phyloP scores from a whole-genome alignment of 108 stramenopile genomes.

The Conticribra guillardii region DNA sequence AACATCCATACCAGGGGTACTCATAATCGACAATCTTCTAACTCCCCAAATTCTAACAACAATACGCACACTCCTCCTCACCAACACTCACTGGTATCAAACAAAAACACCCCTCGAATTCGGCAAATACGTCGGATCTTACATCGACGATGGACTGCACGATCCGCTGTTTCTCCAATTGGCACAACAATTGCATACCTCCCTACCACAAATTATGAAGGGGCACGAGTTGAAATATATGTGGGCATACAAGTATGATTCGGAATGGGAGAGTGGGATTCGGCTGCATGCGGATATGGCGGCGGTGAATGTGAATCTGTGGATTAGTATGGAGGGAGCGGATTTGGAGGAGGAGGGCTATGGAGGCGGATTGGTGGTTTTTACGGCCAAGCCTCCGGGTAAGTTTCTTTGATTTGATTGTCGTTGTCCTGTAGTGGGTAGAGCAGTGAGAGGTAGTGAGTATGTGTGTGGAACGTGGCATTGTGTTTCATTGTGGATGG shows the following conservation, averaged over 20 bases:
- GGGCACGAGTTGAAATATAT: slow-evolving; percentile 65
- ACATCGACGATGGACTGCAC: slow-evolving; percentile 80
- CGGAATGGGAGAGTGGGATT: slow-evolving; percentile 59
- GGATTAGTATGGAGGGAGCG: slow-evolving; percentile 79
- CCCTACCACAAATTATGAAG: slow-evolving; percentile 56
- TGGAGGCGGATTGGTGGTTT: slow-evolving; percentile 74
- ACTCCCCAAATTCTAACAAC: slow-evolving; percentile 8
- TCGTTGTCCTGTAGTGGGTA: too few species aligned
- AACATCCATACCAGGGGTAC: slow-evolving; percentile 16
- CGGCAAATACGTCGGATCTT: slow-evolving; percentile 71
- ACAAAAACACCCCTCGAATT: slow-evolving; percentile 70
- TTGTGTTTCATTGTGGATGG: too few species aligned
- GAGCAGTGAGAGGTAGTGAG: too few species aligned
- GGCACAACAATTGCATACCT: slow-evolving; percentile 54
- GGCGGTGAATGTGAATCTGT: slow-evolving; percentile 82
- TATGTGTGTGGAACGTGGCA: too few species aligned
- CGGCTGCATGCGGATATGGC: slow-evolving; percentile 84
- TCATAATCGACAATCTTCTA: slow-evolving; percentile 44
- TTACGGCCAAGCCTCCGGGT: slow-evolving; percentile 72
- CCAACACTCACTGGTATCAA: slow-evolving; percentile 58
- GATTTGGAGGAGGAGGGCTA: slow-evolving; percentile 62
- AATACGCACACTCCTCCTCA: slow-evolving; percentile 30
- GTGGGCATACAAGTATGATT: slow-evolving; percentile 80
- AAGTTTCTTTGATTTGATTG: slow-evolving; percentile 1
- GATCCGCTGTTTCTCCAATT: slow-evolving; percentile 61